Evolutionary conservation across 1,284 basidiomycete species (phyloP).

Genomic region (Anthracocystis panici-leucophaei): DNA sequence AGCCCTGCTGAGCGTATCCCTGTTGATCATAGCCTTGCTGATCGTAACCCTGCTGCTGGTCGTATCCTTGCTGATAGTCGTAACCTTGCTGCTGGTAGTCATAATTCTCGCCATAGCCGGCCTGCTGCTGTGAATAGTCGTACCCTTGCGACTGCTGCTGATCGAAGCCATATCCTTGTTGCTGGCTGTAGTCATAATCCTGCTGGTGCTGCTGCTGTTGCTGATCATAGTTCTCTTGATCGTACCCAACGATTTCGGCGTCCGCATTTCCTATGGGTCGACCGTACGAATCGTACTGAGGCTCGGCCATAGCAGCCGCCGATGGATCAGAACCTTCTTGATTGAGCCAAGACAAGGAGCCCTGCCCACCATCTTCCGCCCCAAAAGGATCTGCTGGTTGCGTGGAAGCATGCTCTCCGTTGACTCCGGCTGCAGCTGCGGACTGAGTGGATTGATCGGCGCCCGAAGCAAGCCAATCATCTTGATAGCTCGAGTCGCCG

Average conservation of each 20-base stretch:
- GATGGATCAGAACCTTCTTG: constrained; percentile 6
- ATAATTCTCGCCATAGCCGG: constrained; percentile 21
- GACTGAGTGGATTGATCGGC: constrained; percentile 9
- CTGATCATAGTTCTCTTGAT: constrained; percentile 30
- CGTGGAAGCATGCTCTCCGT: not conserved
- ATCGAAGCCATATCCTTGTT: constrained; percentile 14
- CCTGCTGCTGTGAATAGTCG: constrained; percentile 26
- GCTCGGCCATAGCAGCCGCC: constrained; percentile 5
- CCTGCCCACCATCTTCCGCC: constrained; percentile 32
- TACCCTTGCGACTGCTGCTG: constrained; percentile 16
- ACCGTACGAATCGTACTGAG: constrained; percentile 41
- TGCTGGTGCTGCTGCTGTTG: constrained; percentile 32
- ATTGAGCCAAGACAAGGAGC: constrained; percentile 37
- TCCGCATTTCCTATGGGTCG: constrained; percentile 20
- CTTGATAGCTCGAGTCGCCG: constrained; percentile 40
- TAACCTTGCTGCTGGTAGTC: constrained; percentile 14
- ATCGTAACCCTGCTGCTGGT: constrained; percentile 18
- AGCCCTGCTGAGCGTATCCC: not conserved
- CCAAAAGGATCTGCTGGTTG: constrained; percentile 30
- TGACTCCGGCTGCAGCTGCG: not conserved
- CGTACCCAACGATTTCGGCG: constrained; percentile 19
- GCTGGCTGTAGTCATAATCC: constrained; percentile 23
- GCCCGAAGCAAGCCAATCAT: constrained; percentile 45
- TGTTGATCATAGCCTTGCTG: constrained; percentile 2
- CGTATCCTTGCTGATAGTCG: constrained; percentile 23